Evolutionary conservation across 148 eudicot species (phyloP), one percentile per base, ranked within the genome.

Genomic region (Silene latifolia): DNA sequence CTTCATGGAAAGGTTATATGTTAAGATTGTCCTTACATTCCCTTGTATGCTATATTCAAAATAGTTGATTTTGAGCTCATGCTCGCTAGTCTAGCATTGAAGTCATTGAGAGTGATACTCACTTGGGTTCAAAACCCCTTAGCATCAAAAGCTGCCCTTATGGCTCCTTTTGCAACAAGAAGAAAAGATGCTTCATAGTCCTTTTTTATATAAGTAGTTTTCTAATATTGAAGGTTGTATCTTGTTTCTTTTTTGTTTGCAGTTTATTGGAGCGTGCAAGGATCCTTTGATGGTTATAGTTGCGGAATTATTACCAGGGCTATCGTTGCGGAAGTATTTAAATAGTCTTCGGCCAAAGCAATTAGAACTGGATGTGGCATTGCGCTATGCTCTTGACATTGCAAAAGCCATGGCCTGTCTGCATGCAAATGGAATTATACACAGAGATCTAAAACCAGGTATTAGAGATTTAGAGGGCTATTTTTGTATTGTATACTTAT

Each of bases 191-290:
- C 56, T 51, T 3, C 15, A 12, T 51, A 12, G 18, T 51, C 14
- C 18, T 51, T 13, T n/a, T n/a, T n/a, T n/a, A n/a, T 15, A 4
- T 51, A 51, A 13, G 56, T 51, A 15, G 17, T 13, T 15, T 51
- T 51, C 5, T 51, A 9, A 13, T 9, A 51, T 51, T 51, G 18
- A 51, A 51, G 17, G 56, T 14, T 15, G 17, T 51, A 51, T 51
- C 9, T 12, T 51, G 24, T 35, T n/a, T 35, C 23, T n/a, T 35
- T 63, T 80, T 20, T 27, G 27, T 76, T 75, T 87, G 87, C 97
- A 94, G 98, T 94, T 94, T 84, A 86, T 94, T 80, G 98, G 98
- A 74, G 98, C 98, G 67, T 94, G 98, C 81, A 94, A 94, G 77
- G 98, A 94, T 74, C 98, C 97, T 65, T 81, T 94, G 70, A 94